A percentile compares a stretch with the other conserved stretches of the same genome.
phyloP scores from a whole-genome alignment of 1,284 basidiomycete genomes.

The Malassezia arunalokei region DNA sequence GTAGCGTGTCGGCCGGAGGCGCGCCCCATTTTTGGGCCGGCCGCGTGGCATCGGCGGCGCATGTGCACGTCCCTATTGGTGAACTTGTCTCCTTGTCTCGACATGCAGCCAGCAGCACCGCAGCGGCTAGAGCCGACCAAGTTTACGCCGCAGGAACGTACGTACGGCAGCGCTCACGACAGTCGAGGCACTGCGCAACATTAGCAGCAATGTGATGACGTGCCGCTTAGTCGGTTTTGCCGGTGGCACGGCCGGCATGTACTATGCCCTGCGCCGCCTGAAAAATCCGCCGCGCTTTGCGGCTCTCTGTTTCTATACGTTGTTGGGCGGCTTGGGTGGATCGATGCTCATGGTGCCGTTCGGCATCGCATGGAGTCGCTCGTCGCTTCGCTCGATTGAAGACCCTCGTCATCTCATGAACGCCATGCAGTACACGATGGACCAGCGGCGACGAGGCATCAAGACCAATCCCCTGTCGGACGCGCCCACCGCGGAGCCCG shows the following conservation, averaged over 20 bases:
- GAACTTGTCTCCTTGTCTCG: background rate
- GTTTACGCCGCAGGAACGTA: constrained; percentile 13
- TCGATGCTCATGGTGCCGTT: constrained; percentile 9
- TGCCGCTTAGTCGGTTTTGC: constrained; percentile 13
- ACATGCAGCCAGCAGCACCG: background rate
- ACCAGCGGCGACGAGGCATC: background rate
- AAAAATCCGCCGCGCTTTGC: background rate
- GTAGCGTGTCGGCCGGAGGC: constrained; percentile 4
- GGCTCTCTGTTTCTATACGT: background rate
- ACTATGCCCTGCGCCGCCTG: constrained; percentile 3
- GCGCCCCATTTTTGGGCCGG: background rate
- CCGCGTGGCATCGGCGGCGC: background rate
- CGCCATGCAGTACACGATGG: constrained; percentile 11
- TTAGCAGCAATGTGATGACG: constrained; percentile 11
- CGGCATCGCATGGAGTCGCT: constrained; percentile 11
- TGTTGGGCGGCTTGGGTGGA: constrained; percentile 11
- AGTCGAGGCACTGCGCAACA: constrained; percentile 11
- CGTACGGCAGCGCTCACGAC: background rate
- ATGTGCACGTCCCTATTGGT: background rate
- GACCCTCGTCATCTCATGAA: constrained; percentile 11
- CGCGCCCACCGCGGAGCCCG: background rate
- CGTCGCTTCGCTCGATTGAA: constrained; percentile 5
- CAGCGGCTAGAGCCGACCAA: background rate
- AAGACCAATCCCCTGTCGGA: background rate
- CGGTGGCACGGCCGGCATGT: background rate